Base-by-base conservation (phyloP, 2,329 filamentous ascomycete genomes). In the Onygenales sp. region DNA sequence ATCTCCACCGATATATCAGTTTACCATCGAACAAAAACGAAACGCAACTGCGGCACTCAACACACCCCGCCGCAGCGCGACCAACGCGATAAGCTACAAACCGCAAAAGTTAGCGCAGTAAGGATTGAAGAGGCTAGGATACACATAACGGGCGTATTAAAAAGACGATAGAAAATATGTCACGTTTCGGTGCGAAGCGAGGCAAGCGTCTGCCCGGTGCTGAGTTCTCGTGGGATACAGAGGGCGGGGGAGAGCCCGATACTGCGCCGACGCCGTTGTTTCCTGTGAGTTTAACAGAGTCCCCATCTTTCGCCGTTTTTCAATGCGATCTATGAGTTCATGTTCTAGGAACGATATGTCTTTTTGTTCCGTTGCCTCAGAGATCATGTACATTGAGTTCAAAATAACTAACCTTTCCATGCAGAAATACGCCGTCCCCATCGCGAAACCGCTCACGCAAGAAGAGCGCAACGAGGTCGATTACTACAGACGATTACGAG, bases 401-500 rank as follows among this genome's bases (percentile, higher is more conserved):
- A 8, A 6, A 7, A 36, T 32, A 5, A 14, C 38, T 47, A 32
- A 49, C n/a, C 39, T 32, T 31, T 42, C 14, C 10, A 43, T 51
- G 17, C 42, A 73, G 71, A 67, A 69, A 66, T 73, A 72, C 55
- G 60, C 60, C 32, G 56, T 71, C 7, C 68, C 70, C 3, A 59
- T 57, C 45, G 65, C 66, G 21, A 63, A 65, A 36, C 62, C 61
- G 6, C 60, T 73, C 44, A 64, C 54, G n/a, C 55, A 56, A 5
- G 61, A 61, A 41, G 81, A 84, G 67, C 68, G 69, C 53, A 62
- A 62, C 4, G 70, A 75, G 56, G 71, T 82, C 49, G 69, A 76
- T 50, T 65, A 74, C 54, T 79, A 78, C 61, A 74, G 78, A 7
- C 66, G 66, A 1, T 66, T 83, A 4, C 78, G 79, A 58, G 76